phyloP scores from a whole-genome alignment of 768 basidiomycete species.

The Rhodotorula paludigena region DNA sequence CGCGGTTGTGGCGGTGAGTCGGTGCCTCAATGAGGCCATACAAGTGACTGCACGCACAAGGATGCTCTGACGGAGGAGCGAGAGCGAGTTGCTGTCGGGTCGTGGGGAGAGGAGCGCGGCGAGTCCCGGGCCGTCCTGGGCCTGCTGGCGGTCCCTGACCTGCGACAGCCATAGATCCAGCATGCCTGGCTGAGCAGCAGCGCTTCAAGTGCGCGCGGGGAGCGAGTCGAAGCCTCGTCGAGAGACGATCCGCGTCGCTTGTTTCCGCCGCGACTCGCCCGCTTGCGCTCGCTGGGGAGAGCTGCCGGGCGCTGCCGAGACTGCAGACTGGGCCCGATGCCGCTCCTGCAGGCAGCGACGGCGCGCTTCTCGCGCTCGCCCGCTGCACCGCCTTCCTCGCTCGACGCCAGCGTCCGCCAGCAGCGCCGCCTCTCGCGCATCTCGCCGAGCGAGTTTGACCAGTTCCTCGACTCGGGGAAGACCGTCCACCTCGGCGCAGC shows the following conservation, averaged over 20 bases:
- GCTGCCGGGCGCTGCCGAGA: too few relatives aligned
- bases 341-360: not conserved
- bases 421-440: conserved; percentile 24
- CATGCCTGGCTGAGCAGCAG: not conserved
- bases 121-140: not conserved
- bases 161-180: conserved; percentile 3
- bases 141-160: not conserved
- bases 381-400: not conserved
- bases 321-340: not conserved
- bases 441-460: conserved; percentile 32
- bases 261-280: too few relatives aligned
- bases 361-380: not conserved
- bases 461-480: conserved; percentile 10
- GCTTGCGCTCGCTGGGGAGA: not conserved
- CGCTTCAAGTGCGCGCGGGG: not conserved
- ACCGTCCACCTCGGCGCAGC: not conserved
- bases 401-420: too few relatives aligned
- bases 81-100: not conserved
- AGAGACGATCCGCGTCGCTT: too few relatives aligned
- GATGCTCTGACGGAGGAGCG: conserved; percentile 5
- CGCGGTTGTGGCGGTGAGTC: not conserved
- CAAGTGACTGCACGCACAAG: not conserved
- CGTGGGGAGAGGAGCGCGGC: not conserved
- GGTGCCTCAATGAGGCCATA: not conserved
- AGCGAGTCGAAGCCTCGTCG: too few relatives aligned